Evolutionary conservation across 2,329 filamentous ascomycete genomes (phyloP).

Genomic region (Pseudomassariella vexata): DNA sequence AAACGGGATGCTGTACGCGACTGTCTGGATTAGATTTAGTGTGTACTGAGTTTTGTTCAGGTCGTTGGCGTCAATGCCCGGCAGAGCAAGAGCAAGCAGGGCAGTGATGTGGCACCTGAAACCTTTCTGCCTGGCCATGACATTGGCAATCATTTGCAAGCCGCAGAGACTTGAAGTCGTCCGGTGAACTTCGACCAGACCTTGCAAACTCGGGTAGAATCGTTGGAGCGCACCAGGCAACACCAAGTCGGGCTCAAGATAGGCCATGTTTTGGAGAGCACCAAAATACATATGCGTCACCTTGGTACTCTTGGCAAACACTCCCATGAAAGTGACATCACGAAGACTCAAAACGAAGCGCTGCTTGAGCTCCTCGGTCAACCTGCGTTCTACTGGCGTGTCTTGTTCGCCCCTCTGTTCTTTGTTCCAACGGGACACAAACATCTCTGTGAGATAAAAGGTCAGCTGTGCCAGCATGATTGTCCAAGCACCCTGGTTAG

Average conservation of each 20-base stretch:
- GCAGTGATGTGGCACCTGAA: slow-evolving; percentile 95
- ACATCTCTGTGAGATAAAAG: slow-evolving; percentile 90
- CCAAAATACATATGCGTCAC: slow-evolving; percentile 89
- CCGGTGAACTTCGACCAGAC: slow-evolving; percentile 91
- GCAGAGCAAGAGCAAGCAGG: slow-evolving; percentile 82
- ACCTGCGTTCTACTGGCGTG: slow-evolving; percentile 69
- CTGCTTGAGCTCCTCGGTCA: slow-evolving; percentile 75
- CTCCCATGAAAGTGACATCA: slow-evolving; percentile 96
- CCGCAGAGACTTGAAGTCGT: slow-evolving; percentile 91
- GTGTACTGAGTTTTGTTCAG: slow-evolving; percentile 94
- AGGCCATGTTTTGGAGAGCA: slow-evolving; percentile 82
- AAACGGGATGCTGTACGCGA: slow-evolving; percentile 94
- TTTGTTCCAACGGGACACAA: slow-evolving; percentile 95
- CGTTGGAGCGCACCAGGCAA: slow-evolving; percentile 88
- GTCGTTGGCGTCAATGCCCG: slow-evolving; percentile 96
- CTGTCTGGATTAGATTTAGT: slow-evolving; percentile 88
- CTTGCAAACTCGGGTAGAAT: slow-evolving; percentile 95
- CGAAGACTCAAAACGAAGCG: slow-evolving; percentile 85
- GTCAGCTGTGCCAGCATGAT: slow-evolving; percentile 84
- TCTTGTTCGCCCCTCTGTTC: slow-evolving; percentile 91
- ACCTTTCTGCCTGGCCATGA: slow-evolving; percentile 91
- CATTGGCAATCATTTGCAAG: slow-evolving; percentile 83
- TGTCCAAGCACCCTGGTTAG: slow-evolving; percentile 90
- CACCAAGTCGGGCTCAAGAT: slow-evolving; percentile 84
- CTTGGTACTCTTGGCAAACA: slow-evolving; percentile 91